Percentiles rank a stretch among this genome's conserved stretches.
Evolutionary conservation across 1,139 yeast genomes (phyloP).

Genomic region (Suhomyces bokatorum): DNA sequence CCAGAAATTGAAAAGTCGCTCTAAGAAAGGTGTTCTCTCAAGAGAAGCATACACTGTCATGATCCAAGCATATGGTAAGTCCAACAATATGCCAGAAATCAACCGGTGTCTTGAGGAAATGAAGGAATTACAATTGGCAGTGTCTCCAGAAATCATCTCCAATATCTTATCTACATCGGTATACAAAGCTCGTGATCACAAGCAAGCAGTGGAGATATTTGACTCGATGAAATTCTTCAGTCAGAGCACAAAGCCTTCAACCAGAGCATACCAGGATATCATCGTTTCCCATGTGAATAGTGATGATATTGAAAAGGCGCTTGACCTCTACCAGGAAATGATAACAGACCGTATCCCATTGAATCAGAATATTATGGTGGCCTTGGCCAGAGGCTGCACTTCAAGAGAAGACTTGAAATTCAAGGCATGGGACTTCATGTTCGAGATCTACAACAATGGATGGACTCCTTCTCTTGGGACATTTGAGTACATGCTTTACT

Average conservation of each 20-base stretch:
- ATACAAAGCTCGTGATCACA: slow-evolving; percentile 49
- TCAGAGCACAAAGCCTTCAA: slow-evolving; percentile 61
- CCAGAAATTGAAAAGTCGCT: slow-evolving; percentile 16
- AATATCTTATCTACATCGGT: slow-evolving; percentile 69
- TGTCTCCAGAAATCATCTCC: slow-evolving; percentile 60
- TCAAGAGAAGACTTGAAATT: slow-evolving; percentile 47
- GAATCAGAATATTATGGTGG: slow-evolving; percentile 54
- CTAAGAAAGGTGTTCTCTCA: slow-evolving; percentile 22
- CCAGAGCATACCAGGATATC: slow-evolving; percentile 67
- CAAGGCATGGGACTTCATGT: slow-evolving; percentile 77
- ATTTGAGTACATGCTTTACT: slow-evolving; percentile 66
- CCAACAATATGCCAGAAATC: slow-evolving; percentile 29
- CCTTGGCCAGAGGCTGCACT: slow-evolving; percentile 75
- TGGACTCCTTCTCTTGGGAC: slow-evolving; percentile 53
- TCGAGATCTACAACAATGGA: slow-evolving; percentile 59
- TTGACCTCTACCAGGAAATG: slow-evolving; percentile 80
- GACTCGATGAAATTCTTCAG: slow-evolving; percentile 85
- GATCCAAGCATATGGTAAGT: slow-evolving; percentile 45
- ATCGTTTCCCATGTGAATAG: slow-evolving; percentile 64
- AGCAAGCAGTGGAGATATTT: slow-evolving; percentile 71
- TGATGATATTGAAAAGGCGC: slow-evolving; percentile 66
- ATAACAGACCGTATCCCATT: slow-evolving; percentile 26
- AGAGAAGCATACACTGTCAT: slow-evolving; percentile 35
- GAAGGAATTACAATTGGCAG: slow-evolving; percentile 49
- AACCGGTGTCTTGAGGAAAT: slow-evolving; percentile 48